These are phyloP conservation scores for Talaromyces sp. DNA, from an alignment of 2,329 filamentous ascomycete genomes.

Conservation along the genomic window DNA sequence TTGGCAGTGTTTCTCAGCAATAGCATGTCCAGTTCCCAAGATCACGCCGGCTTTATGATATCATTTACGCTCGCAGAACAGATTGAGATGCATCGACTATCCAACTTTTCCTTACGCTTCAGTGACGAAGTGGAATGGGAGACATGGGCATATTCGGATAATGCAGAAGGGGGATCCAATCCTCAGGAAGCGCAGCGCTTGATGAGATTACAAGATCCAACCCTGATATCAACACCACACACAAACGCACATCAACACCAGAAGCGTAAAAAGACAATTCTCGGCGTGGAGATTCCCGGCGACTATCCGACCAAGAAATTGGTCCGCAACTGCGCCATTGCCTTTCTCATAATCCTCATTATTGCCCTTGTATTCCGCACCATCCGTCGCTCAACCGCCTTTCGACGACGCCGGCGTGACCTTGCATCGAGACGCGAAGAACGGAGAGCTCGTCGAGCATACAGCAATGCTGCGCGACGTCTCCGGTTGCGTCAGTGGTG, in stretches of 20 bases:
- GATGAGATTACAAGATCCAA: slow-evolving; percentile 20
- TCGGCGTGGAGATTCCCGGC: background rate
- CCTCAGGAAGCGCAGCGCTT: slow-evolving; percentile 17
- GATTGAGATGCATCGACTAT: slow-evolving; percentile 22
- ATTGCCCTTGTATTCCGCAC: slow-evolving; percentile 32
- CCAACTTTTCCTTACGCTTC: slow-evolving; percentile 17
- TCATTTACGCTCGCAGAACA: slow-evolving; percentile 23
- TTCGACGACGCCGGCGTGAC: slow-evolving; percentile 47
- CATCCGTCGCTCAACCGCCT: slow-evolving; percentile 33
- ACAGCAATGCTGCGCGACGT: slow-evolving; percentile 48
- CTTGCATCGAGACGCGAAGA: slow-evolving; percentile 50
- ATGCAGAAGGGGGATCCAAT: slow-evolving; percentile 15
- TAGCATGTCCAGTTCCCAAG: slow-evolving; percentile 13
- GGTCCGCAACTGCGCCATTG: slow-evolving; percentile 33
- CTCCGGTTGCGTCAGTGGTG: slow-evolving; percentile 49
- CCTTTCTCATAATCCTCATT: slow-evolving; percentile 37
- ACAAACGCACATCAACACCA: background rate
- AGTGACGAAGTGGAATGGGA: slow-evolving; percentile 15
- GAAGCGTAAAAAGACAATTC: background rate
- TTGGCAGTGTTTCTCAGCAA: slow-evolving; percentile 22
- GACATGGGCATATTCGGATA: slow-evolving; percentile 16
- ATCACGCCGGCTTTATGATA: slow-evolving; percentile 26
- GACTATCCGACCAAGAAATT: slow-evolving; percentile 11
- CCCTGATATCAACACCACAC: slow-evolving; percentile 10
- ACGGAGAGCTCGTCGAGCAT: slow-evolving; percentile 45